A percentile compares a stretch with the other conserved stretches of the same genome.
phyloP scores from a whole-genome alignment of 495 filamentous ascomycete species.

The Aspergillus sclerotiicarbonarius region DNA sequence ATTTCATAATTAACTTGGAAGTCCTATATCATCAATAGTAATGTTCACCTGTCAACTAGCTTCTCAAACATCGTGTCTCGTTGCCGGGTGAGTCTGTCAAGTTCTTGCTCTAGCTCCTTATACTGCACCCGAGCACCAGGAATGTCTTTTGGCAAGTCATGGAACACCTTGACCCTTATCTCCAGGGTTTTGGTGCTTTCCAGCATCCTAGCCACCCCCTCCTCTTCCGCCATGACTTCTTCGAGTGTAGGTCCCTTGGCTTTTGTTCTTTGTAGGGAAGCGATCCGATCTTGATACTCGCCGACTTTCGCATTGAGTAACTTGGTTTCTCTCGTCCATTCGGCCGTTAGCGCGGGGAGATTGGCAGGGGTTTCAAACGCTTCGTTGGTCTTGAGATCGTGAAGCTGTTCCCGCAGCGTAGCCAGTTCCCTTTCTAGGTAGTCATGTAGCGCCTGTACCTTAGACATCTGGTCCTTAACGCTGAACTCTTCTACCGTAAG shows the following conservation, averaged over 20 bases:
- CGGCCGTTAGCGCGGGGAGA: slow-evolving; percentile 57
- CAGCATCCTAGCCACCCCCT: slow-evolving; percentile 29
- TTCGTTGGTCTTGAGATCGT: slow-evolving; percentile 40
- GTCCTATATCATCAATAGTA: neutral
- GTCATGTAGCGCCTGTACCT: slow-evolving; percentile 56
- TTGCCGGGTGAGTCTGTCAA: slow-evolving; percentile 52
- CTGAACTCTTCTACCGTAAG: slow-evolving; percentile 44
- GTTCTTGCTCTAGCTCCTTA: slow-evolving; percentile 59
- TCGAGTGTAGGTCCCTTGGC: slow-evolving; percentile 44
- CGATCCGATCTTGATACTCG: slow-evolving; percentile 54
- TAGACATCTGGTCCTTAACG: slow-evolving; percentile 39
- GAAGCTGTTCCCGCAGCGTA: slow-evolving; percentile 34
- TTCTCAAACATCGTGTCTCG: slow-evolving; percentile 70
- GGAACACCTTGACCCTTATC: slow-evolving; percentile 54
- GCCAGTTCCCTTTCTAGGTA: slow-evolving; percentile 44
- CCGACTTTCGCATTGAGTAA: slow-evolving; percentile 53
- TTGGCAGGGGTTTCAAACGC: slow-evolving; percentile 49
- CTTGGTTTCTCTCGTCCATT: slow-evolving; percentile 62
- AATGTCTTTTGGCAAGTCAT: slow-evolving; percentile 67
- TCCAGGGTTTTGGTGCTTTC: slow-evolving; percentile 51
- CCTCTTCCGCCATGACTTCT: slow-evolving; percentile 49
- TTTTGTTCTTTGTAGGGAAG: slow-evolving; percentile 37
- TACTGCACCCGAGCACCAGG: slow-evolving; percentile 65
- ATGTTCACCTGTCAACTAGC: neutral
- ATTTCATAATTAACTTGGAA: neutral